Conservation (phyloP, 768 basidiomycete species). For the Mycena polygramma region DNA sequence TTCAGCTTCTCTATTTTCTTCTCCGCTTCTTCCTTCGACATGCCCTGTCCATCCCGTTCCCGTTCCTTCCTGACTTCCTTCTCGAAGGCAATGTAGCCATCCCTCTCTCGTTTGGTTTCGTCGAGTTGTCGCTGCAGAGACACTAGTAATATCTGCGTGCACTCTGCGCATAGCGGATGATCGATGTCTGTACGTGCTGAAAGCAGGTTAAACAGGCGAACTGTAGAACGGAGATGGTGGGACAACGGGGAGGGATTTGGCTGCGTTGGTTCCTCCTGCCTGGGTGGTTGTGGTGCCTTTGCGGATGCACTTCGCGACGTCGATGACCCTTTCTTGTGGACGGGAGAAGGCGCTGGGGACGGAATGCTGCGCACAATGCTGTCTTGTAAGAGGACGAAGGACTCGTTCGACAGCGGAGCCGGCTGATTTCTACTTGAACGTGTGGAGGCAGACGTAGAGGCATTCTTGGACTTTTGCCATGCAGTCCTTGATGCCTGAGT, state of each 20-base stretch:
- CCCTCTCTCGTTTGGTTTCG: constrained; percentile 91
- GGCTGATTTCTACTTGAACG: constrained; percentile 73
- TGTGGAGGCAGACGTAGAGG: constrained; percentile 56
- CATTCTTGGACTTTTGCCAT: constrained; percentile 71
- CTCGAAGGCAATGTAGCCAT: constrained; percentile 95
- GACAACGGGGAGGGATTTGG: constrained; percentile 81
- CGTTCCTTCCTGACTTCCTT: constrained; percentile 86
- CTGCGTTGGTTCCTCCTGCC: constrained; percentile 63
- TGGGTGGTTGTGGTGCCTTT: constrained; percentile 45
- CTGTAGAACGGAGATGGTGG: constrained; percentile 81
- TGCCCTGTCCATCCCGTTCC: constrained; percentile 75
- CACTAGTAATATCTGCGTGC: constrained; percentile 84
- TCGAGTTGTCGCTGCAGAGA: constrained; percentile 86
- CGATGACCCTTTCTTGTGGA: constrained; percentile 58
- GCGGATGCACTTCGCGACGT: constrained; percentile 49
- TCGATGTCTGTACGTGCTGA: constrained; percentile 86
- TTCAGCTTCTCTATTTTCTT: constrained; percentile 81
- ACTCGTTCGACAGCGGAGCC: constrained; percentile 79
- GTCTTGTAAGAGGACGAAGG: constrained; percentile 92
- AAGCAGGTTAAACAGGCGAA: constrained; percentile 80
- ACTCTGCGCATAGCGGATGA: constrained; percentile 96
- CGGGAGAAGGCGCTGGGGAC: constrained; percentile 58
- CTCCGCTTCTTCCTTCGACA: constrained; percentile 74
- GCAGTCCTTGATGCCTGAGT: constrained; percentile 63
- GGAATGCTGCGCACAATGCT: constrained; percentile 83